Conservation (phyloP, 768 basidiomycete species). For the Leucocoprinus sp. region DNA sequence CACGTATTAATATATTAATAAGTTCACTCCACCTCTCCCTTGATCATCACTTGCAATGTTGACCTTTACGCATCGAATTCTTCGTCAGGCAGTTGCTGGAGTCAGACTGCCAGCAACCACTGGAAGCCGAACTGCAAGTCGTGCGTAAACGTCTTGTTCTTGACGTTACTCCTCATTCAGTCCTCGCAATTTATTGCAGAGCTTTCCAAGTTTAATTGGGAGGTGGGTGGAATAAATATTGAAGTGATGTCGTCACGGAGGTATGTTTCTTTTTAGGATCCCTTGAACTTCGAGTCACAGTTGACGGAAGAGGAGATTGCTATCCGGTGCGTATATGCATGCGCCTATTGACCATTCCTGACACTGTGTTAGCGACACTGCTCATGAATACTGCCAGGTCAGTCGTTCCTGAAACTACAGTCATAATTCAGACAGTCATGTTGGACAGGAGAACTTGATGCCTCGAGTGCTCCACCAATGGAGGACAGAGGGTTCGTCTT, state of each 20-base stretch:
- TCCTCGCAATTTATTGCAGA: constrained; percentile 17
- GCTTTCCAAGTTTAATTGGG: constrained; percentile 36
- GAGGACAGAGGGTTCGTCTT: constrained; percentile 68
- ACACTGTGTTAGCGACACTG: constrained; percentile 53
- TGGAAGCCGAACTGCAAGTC: constrained; percentile 15
- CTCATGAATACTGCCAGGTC: constrained; percentile 73
- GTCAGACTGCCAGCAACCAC: background rate
- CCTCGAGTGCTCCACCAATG: constrained; percentile 89
- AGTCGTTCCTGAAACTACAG: constrained; percentile 14
- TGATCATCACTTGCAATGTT: constrained; percentile 1
- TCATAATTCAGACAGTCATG: background rate
- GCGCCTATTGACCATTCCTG: background rate
- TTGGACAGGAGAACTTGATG: constrained; percentile 59
- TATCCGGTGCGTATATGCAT: constrained; percentile 53
- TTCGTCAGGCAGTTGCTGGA: constrained; percentile 8
- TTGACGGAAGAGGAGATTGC: constrained; percentile 87
- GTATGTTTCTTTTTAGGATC: constrained; percentile 55
- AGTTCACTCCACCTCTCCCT: background rate
- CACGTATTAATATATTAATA: background rate
- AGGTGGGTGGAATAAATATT: constrained; percentile 21
- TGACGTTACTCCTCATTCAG: background rate
- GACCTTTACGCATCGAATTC: constrained; percentile 3
- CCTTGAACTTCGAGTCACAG: constrained; percentile 68
- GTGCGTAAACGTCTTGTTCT: background rate
- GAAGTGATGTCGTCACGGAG: background rate